phyloP scores from a whole-genome alignment of 176 grass and related monocot species.

The Ensete glaucum region DNA sequence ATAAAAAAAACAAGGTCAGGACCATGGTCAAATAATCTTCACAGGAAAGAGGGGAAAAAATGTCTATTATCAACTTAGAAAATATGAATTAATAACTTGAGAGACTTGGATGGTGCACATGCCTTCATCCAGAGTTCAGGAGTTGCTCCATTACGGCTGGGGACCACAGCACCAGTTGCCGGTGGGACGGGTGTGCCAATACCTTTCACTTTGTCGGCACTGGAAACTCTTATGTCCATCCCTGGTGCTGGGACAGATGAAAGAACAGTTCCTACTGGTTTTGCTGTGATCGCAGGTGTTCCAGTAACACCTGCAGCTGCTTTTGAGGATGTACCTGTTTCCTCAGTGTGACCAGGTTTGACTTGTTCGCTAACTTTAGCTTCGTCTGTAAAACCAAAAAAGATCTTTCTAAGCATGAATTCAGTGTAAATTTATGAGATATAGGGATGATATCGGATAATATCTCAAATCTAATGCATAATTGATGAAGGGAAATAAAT shows the following conservation, averaged over 20 bases:
- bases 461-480: neutral
- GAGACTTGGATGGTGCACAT: constrained; percentile 14
- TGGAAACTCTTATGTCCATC: constrained; percentile 20
- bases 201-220: constrained; percentile 21
- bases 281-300: constrained; percentile 24
- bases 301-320: constrained; percentile 21
- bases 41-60: neutral
- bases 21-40: neutral
- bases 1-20: too few relatives aligned
- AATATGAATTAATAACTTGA: neutral
- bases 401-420: neutral
- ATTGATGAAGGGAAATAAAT: neutral
- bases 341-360: constrained; percentile 20
- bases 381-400: constrained; percentile 19
- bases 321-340: constrained; percentile 44
- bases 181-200: constrained; percentile 26
- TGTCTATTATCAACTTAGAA: neutral
- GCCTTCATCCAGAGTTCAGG: constrained; percentile 48
- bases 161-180: constrained; percentile 20
- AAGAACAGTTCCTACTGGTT: constrained; percentile 32
- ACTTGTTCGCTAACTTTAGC: constrained; percentile 17
- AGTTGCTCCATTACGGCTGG: constrained; percentile 29
- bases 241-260: constrained; percentile 24
- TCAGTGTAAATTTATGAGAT: neutral
- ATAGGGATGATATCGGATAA: neutral